Evolutionary conservation across 805 yeast genomes (phyloP).

Genomic region (Wickerhamiella azyma): DNA sequence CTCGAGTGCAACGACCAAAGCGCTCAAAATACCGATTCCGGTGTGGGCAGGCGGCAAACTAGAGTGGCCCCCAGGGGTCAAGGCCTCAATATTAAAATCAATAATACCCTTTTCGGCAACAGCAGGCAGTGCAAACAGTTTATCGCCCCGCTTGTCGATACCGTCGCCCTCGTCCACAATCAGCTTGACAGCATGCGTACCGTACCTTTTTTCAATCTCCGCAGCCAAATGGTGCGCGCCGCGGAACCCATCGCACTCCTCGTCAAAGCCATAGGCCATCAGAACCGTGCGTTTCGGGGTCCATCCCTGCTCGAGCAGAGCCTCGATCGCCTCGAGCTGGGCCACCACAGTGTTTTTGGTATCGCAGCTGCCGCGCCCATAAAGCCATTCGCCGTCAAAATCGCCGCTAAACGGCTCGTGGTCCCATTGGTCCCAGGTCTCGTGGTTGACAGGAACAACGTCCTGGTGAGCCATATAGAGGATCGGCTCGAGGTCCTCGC

Average conservation of each 20-base stretch:
- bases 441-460: constrained; percentile 60
- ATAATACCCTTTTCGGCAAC: constrained; percentile 53
- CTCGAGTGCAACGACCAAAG: constrained; percentile 47
- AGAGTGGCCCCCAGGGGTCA: constrained; percentile 72
- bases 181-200: constrained; percentile 45
- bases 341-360: constrained; percentile 60
- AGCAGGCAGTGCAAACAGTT: constrained; percentile 40
- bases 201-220: constrained; percentile 40
- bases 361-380: constrained; percentile 72
- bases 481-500: constrained; percentile 44
- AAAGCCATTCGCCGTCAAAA: constrained; percentile 51
- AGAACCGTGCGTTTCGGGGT: constrained; percentile 51
- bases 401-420: constrained; percentile 54
- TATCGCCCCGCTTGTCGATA: constrained; percentile 31
- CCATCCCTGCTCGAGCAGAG: constrained; percentile 38
- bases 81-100: constrained; percentile 36
- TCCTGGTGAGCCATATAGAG: constrained; percentile 69
- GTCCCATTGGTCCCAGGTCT: constrained; percentile 44
- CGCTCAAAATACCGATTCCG: constrained; percentile 59
- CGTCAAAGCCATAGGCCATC: constrained; percentile 67
- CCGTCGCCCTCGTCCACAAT: constrained; percentile 62
- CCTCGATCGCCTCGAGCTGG: constrained; percentile 53
- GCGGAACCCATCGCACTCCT: constrained; percentile 50
- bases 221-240: constrained; percentile 48
- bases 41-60: constrained; percentile 77